A percentile compares a stretch with the other conserved stretches of the same genome.
phyloP scores from a whole-genome alignment of 208 protist genomes.

The Naegleria fowleri region DNA sequence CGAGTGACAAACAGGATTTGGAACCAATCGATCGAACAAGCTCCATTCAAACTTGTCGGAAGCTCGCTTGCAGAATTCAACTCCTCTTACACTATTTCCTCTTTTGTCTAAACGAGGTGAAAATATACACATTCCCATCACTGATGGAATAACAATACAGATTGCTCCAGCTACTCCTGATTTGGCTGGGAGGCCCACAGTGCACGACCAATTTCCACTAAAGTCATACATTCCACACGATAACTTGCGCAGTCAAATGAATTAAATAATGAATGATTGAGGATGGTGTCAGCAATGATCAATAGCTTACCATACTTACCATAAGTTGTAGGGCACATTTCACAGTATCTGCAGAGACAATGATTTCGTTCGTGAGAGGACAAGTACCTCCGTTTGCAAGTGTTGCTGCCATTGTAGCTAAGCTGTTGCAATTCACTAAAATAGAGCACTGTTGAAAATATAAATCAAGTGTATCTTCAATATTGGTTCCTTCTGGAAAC shows the following conservation, averaged over 20 bases:
- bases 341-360: constrained; percentile 28
- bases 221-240: constrained; percentile 49
- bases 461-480: constrained; percentile 40
- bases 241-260: constrained; percentile 31
- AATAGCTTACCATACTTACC: not conserved
- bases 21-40: not conserved
- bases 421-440: constrained; percentile 32
- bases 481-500: constrained; percentile 36
- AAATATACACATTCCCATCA: constrained; percentile 35
- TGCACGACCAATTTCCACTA: constrained; percentile 40
- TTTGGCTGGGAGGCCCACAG: constrained; percentile 43
- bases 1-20: not conserved
- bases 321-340: constrained; percentile 1
- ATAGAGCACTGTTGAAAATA: constrained; percentile 47
- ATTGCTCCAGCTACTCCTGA: constrained; percentile 39
- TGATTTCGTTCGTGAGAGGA: constrained; percentile 44
- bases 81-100: constrained; percentile 40
- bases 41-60: not conserved
- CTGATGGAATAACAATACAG: constrained; percentile 39
- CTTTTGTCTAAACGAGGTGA: constrained; percentile 41
- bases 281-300: not conserved
- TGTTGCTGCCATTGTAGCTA: constrained; percentile 46
- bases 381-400: constrained; percentile 47
- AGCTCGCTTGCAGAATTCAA: constrained; percentile 25
- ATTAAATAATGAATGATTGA: no score